Evolutionary conservation across 2,329 filamentous ascomycete genomes (phyloP).

Genomic region (Alternaria arborescens): DNA sequence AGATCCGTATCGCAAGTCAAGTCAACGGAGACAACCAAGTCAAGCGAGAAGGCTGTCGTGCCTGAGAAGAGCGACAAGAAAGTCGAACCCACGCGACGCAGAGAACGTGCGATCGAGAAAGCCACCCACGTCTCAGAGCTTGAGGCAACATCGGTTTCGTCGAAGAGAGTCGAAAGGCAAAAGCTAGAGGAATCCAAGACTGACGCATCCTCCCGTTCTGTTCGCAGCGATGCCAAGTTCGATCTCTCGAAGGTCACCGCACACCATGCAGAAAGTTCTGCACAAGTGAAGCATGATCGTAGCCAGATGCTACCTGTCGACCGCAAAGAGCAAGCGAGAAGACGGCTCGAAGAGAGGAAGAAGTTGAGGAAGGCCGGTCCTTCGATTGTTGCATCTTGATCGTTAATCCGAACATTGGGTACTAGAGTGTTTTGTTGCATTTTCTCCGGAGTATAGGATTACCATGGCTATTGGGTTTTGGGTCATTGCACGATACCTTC

Average conservation of each 20-base stretch:
- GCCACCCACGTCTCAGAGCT: constrained; percentile 9
- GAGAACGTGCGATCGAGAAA: constrained; percentile 1
- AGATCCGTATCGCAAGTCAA: constrained; percentile 27
- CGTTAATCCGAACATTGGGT: not conserved
- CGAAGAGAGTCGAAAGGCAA: constrained; percentile 6
- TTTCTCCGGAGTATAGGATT: not conserved
- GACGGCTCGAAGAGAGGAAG: constrained; percentile 39
- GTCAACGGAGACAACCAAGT: constrained; percentile 11
- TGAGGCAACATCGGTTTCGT: constrained; percentile 7
- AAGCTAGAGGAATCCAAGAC: not conserved
- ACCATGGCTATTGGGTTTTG: constrained; percentile 9
- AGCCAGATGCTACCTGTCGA: constrained; percentile 30
- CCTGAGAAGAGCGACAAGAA: constrained; percentile 13
- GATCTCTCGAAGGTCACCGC: constrained; percentile 33
- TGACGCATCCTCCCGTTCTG: not conserved
- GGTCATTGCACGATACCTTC: constrained; percentile 37
- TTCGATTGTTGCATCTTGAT: not conserved
- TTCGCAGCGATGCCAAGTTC: constrained; percentile 28
- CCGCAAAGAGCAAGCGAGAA: constrained; percentile 39
- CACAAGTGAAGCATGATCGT: constrained; percentile 30
- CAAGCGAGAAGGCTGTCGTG: constrained; percentile 6
- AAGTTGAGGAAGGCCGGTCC: constrained; percentile 33
- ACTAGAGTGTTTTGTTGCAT: not conserved
- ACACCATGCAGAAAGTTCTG: constrained; percentile 37
- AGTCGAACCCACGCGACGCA: not conserved